Evolutionary conservation across 495 filamentous ascomycete genomes (phyloP).

Genomic region (Xylaria cubensis): DNA sequence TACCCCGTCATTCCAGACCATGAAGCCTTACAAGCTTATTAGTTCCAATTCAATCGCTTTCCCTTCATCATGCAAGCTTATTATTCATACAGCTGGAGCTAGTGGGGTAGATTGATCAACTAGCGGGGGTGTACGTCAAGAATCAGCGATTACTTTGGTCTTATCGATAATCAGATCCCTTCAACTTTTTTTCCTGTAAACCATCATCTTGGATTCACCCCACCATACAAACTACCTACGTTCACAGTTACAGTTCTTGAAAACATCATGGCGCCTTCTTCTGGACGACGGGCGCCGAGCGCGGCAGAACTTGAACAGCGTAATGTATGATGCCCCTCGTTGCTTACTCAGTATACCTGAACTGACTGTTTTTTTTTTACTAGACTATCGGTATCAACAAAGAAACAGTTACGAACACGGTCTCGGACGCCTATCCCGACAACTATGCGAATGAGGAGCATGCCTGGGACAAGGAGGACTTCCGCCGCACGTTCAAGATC

Average conservation of each 20-base stretch:
- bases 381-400: slow-evolving; percentile 85
- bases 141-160: slow-evolving; percentile 10
- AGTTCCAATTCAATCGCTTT: not conserved
- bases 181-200: slow-evolving; percentile 31
- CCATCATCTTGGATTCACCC: slow-evolving; percentile 27
- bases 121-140: not conserved
- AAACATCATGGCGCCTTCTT: slow-evolving; percentile 50
- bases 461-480: slow-evolving; percentile 79
- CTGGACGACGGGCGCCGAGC: slow-evolving; percentile 43
- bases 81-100: not conserved
- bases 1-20: not conserved
- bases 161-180: slow-evolving; percentile 25
- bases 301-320: slow-evolving; percentile 48
- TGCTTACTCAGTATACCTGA: not conserved
- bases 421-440: slow-evolving; percentile 87
- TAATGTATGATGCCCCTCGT: slow-evolving; percentile 41
- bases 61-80: not conserved
- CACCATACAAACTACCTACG: slow-evolving; percentile 16
- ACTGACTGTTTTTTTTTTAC: slow-evolving; percentile 28
- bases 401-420: slow-evolving; percentile 87
- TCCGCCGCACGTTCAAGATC: slow-evolving; percentile 71
- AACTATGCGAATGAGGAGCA: slow-evolving; percentile 92
- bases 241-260: slow-evolving; percentile 19
- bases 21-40: not conserved
- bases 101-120: slow-evolving; percentile 28